Evolutionary conservation across 176 grass and related monocot species (phyloP), one percentile per base, ranked within the genome.

Genomic region (Metroxylon sagu): DNA sequence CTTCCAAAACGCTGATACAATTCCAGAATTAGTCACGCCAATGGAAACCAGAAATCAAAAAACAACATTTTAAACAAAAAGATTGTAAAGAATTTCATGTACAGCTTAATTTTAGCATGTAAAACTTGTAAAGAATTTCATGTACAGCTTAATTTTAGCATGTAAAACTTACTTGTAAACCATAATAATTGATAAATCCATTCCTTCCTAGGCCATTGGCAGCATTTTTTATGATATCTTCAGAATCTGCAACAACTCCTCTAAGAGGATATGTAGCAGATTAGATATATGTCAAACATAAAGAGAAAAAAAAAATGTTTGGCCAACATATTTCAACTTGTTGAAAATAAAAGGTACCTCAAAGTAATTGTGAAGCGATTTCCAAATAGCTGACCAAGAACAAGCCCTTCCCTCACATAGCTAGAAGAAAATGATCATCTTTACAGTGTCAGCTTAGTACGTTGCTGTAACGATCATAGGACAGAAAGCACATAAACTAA

Each of bases 181-280:
- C 93, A 72, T 78, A 98, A 57, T 98, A 98, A 64, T 92, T 98
- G 71, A 98, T 91, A 78, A 92, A 98, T 53, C 93, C 93, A 72
- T 83, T 73, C 59, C 76, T 88, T 85, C 76, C 73, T 67, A 98
- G 74, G 18, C 84, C 76, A 80, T 85, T 59, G 58, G 78, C 60
- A 68, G 93, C 78, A 76, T 70, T 54, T 74, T 82, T 91, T 71
- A 98, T 86, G 72, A 77, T 39, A 29, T 79, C 76, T 74, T 98
- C 87, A 8, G 78, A 98, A 70, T 88, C 79, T 67, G 84, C 87
- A 85, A 69, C 27, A 5, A 98, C 84, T n/a, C 67, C 78, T 60
- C 93, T 98, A 74, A 14, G 71, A 70, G 12, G 64, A 79, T 60
- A 68, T 55, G 29, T 16, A 14, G 35, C 8, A 43, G 10, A 43